Evolutionary conservation across 257 asterid species (phyloP).

Genomic region (Ballota nigra): DNA sequence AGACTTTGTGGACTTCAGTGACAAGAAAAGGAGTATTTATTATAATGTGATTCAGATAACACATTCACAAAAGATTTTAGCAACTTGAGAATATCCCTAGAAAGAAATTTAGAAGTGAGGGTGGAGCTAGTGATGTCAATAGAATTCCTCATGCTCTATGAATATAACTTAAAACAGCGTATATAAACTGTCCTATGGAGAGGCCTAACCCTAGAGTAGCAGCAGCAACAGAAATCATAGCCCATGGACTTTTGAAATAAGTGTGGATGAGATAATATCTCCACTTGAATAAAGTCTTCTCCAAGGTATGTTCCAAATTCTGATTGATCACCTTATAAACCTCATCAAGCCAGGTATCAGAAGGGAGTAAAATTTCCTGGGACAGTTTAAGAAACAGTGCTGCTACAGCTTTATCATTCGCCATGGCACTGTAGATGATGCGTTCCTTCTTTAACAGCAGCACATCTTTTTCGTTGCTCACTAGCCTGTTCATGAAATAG

Average conservation of each 20-base stretch:
- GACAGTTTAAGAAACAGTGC: conserved; percentile 34
- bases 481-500: conserved; percentile 39
- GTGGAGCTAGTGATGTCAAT: neutral
- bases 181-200: conserved; percentile 35
- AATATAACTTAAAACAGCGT: conserved; percentile 2
- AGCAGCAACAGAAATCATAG: conserved; percentile 36
- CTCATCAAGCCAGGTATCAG: conserved; percentile 16
- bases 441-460: conserved; percentile 29
- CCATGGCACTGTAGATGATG: conserved; percentile 32
- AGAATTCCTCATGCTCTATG: neutral
- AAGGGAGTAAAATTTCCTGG: conserved; percentile 30
- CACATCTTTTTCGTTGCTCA: conserved; percentile 35
- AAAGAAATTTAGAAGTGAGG: neutral
- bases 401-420: conserved; percentile 39
- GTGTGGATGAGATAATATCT: neutral
- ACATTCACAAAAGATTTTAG: neutral
- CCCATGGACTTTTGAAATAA: conserved; percentile 48
- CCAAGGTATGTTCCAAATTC: conserved; percentile 11
- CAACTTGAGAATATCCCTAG: too few relatives aligned
- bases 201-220: conserved; percentile 42
- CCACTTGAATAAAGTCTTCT: conserved; percentile 21
- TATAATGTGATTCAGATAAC: neutral
- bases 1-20: neutral
- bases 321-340: neutral
- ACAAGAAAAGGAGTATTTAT: neutral